These are phyloP conservation scores for Pulveroboletus sp. DNA, from an alignment of 768 basidiomycete genomes.

Conservation along the genomic window DNA sequence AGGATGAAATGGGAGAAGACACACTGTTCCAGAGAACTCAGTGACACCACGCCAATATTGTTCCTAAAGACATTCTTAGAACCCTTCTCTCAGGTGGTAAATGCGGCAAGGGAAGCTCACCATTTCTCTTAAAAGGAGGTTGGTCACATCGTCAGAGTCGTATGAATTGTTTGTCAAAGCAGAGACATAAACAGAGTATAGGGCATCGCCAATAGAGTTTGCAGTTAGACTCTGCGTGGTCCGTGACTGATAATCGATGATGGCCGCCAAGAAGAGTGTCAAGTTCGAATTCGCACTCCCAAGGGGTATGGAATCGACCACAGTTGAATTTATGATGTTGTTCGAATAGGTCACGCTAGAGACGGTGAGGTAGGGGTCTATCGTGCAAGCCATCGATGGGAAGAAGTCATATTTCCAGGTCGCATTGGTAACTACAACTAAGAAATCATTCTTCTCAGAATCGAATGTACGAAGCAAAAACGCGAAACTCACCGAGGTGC, in stretches of 20 bases:
- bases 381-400: conserved; percentile 3
- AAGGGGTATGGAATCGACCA: neutral
- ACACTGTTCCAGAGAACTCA: conserved; percentile 17
- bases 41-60: conserved; percentile 15
- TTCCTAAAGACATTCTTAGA: neutral
- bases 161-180: neutral
- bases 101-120: neutral
- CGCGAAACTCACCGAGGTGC: neutral
- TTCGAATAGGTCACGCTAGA: conserved; percentile 12
- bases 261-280: conserved; percentile 12
- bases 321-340: neutral
- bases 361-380: conserved; percentile 10
- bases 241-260: conserved; percentile 2
- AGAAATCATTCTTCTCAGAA: neutral
- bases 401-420: conserved; percentile 16
- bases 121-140: neutral
- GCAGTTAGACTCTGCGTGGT: conserved; percentile 11
- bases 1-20: neutral
- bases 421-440: conserved; percentile 1
- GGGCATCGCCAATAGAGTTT: conserved; percentile 18
- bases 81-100: too few relatives aligned
- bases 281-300: conserved; percentile 3
- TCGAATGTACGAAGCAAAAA: neutral
- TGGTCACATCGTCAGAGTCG: neutral
- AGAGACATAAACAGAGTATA: conserved; percentile 11